These are phyloP conservation scores for Sporothrix globosa DNA, from an alignment of 2,329 filamentous ascomycete species.

Conservation along the genomic window DNA sequence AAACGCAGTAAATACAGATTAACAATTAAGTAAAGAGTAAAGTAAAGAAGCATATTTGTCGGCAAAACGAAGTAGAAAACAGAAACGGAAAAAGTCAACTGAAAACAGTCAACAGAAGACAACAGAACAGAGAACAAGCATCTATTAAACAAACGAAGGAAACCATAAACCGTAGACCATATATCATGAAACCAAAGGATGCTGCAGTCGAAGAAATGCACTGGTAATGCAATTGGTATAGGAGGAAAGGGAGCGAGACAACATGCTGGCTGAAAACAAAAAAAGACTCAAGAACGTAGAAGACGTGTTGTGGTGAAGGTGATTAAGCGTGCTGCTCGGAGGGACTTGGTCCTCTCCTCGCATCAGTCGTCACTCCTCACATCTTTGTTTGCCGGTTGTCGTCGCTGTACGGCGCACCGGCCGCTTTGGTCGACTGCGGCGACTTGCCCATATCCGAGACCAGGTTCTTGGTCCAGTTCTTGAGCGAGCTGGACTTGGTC, in stretches of 20 bases:
- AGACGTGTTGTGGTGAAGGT: not conserved
- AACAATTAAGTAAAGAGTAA: no score
- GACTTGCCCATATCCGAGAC: slow-evolving; percentile 34
- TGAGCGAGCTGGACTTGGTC: slow-evolving; percentile 22
- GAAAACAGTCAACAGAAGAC: not conserved
- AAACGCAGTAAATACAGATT: not conserved
- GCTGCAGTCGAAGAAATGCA: not conserved
- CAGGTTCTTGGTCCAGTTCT: slow-evolving; percentile 35
- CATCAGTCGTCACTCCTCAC: not conserved
- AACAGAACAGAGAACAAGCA: no score
- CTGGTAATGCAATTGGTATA: not conserved
- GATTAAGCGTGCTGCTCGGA: no score
- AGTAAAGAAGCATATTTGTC: no score
- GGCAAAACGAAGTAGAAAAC: not conserved
- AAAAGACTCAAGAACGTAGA: not conserved
- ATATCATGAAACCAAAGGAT: slow-evolving; percentile 12
- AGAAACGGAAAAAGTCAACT: not conserved
- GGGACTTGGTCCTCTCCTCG: no score
- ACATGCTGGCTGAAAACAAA: not conserved
- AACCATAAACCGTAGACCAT: slow-evolving; percentile 13
- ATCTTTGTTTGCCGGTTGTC: slow-evolving; percentile 19
- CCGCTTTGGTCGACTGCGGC: slow-evolving; percentile 1
- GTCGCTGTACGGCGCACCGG: slow-evolving; percentile 24
- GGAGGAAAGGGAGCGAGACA: not conserved
- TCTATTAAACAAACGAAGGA: not conserved